Conservation (phyloP, 202 grass and related monocot genomes). For the Bolboschoenoplectus hybrid region DNA sequence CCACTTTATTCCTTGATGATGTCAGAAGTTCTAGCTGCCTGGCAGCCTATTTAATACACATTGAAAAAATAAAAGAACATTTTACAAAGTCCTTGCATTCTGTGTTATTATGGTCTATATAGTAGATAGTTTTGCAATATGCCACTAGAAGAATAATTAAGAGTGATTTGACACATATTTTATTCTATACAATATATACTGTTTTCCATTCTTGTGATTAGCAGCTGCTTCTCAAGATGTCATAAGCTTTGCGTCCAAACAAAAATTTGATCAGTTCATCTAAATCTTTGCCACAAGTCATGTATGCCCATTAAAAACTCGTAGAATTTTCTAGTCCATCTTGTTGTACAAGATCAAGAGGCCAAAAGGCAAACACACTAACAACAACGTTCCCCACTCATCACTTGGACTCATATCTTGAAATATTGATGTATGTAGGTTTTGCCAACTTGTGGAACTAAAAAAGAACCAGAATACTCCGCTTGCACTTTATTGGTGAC, state of each 20-base stretch:
- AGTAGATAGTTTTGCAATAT: not conserved
- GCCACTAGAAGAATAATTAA: not conserved
- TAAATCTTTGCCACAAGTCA: not conserved
- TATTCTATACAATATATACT: not conserved
- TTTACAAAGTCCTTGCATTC: conserved; percentile 13
- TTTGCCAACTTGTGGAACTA: conserved; percentile 22
- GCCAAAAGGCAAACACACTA: not conserved
- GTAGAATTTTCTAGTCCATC: not conserved
- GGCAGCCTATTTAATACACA: conserved; percentile 44
- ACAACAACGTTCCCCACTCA: not conserved
- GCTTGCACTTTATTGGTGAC: not conserved
- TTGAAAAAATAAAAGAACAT: not conserved
- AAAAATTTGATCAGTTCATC: conserved; percentile 3
- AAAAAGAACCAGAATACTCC: not conserved
- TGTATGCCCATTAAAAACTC: not conserved
- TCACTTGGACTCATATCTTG: not conserved
- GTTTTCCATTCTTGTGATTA: not conserved
- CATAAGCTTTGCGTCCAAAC: not conserved
- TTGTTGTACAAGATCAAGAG: conserved; percentile 9
- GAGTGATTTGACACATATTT: not conserved
- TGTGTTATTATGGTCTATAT: not conserved
- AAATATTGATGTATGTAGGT: not conserved
- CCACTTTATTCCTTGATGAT: conserved; percentile 36
- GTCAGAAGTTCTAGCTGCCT: conserved; percentile 53
- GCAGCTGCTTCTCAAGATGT: not conserved